Base-by-base conservation (phyloP, 106 monocot genomes). In the Dactylorhiza incarnata region DNA sequence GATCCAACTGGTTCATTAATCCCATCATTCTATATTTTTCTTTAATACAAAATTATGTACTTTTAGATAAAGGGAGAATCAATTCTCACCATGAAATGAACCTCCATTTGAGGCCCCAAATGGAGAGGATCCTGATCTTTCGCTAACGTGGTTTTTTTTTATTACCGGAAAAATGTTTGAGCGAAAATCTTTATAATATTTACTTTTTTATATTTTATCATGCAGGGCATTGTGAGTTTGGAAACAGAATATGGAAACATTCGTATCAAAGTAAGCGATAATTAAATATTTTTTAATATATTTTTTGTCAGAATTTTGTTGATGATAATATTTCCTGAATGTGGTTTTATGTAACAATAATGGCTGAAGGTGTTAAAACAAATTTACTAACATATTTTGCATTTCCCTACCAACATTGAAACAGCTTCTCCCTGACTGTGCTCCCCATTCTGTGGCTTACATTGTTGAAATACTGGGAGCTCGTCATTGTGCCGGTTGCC, bases 341-440 rank as follows among this genome's bases (percentile, higher is more conserved):
- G 37, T 37, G 37, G 37, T 3, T 37, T 37, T 37, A 37, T 37
- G 3, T 37, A 23, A 11, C 25, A 25, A 63, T 63, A 7, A 63
- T 24, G 63, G 25, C 8, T 23, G 9, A 24, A 63, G 24, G 25
- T 63, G 63, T 63, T 63, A 63, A 63, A 2, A 63, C 25, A n/a
- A 56, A 7, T 5, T 11, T 6, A 63, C 24, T 37, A 9, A 29
- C 19, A 65, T 29, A 65, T 65, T 65, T 65, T 24, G 65, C 19
- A 65, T 65, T 65, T 25, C 23, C 61, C 19, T 70, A 48, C 75
- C 81, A 48, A 58, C 49, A 54, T 26, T 50, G n/a, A 43, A 68
- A 50, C 85, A 99, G 97, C 91, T 99, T 73, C 75, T 86, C 67
- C 88, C 99, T 53, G 91, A 92, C 50, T 92, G 91, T 84, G 94